Base-by-base conservation (phyloP, 2,329 filamentous ascomycete genomes). In the Pseudogymnoascus destructans region DNA sequence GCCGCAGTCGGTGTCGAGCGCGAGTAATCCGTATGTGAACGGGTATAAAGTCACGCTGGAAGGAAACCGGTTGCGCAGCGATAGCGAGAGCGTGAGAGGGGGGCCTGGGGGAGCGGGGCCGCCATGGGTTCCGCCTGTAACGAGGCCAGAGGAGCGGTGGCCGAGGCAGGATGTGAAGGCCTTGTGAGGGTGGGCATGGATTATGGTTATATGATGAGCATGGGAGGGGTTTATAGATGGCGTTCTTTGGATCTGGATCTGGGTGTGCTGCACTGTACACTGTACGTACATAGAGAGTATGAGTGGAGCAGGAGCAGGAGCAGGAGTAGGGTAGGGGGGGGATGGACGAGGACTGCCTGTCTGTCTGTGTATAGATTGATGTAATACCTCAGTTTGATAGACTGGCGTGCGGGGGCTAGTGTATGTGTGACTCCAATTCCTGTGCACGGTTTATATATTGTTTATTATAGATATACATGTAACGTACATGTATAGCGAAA, bases 21-120 rank as follows among this genome's bases (percentile, higher is more conserved):
- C 54, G 33, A 61, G 60, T 58, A 65, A 54, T n/a, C 57, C 60
- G 42, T 57, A 58, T 49, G 36, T 38, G 10, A 60, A 38, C 42
- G 52, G 36, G 7, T 57, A 38, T 9, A 61, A 58, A 38, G 46
- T 59, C 52, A 57, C 62, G 57, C 57, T 42, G 57, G 17, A 42
- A 60, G 25, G 46, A 59, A 59, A 54, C 25, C 57, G 17, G 57
- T 57, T 49, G 49, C 57, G 35, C 57, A 58, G 46, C 57, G 59
- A 58, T 62, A 59, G 36, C 55, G 42, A 52, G 23, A 52, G 42
- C 19, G 6, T 52, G 3, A 52, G 42, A n/a, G 42, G 42, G 23
- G 23, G 42, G 23, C 42, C 42, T 27, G 42, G 42, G 13, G 42
- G 42, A 3, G 21, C 40, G 21, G 42, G 11, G 8, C 42, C 42